A percentile compares a stretch with the other conserved stretches of the same genome.
Conservation (phyloP, 2,329 filamentous ascomycete genomes). For the Pseudonectria foliicola region DNA sequence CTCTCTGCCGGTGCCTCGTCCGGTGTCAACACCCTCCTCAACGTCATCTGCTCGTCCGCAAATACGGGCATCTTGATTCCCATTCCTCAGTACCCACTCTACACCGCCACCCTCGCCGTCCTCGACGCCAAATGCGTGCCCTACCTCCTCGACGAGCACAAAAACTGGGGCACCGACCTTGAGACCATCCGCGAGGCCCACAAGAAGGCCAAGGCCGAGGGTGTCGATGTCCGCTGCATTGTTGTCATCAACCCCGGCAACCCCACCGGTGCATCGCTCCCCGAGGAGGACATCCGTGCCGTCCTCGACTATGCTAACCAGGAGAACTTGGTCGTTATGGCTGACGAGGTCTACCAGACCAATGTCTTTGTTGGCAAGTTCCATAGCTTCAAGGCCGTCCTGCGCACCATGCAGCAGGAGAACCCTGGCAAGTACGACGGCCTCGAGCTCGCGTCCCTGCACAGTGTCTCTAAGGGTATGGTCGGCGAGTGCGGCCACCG, state of each 20-base stretch:
- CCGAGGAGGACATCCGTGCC: constrained; percentile 68
- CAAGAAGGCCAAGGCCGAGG: constrained; percentile 65
- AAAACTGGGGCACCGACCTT: constrained; percentile 82
- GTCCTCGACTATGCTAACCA: constrained; percentile 84
- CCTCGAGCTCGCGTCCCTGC: constrained; percentile 84
- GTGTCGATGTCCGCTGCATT: constrained; percentile 83
- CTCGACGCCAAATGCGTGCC: constrained; percentile 83
- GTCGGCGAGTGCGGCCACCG: constrained; percentile 97
- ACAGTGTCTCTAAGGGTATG: constrained; percentile 97
- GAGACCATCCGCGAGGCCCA: constrained; percentile 68
- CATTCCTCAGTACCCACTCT: constrained; percentile 96
- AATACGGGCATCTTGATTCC: constrained; percentile 83
- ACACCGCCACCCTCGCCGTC: constrained; percentile 84
- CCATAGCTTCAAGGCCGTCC: constrained; percentile 86
- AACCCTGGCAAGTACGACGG: constrained; percentile 69
- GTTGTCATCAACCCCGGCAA: constrained; percentile 99
- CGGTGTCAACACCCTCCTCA: constrained; percentile 87
- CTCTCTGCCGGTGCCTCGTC: constrained; percentile 87
- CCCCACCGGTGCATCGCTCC: constrained; percentile 83
- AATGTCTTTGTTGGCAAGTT: constrained; percentile 96
- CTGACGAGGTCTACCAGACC: constrained; percentile 98
- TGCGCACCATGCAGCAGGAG: constrained; percentile 73
- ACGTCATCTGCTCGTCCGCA: constrained; percentile 74
- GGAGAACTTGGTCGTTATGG: constrained; percentile 81
- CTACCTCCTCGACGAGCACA: constrained; percentile 84